phyloP scores from a whole-genome alignment of 2,329 filamentous ascomycete genomes.

The Tolypocladium cylindrosporum region DNA sequence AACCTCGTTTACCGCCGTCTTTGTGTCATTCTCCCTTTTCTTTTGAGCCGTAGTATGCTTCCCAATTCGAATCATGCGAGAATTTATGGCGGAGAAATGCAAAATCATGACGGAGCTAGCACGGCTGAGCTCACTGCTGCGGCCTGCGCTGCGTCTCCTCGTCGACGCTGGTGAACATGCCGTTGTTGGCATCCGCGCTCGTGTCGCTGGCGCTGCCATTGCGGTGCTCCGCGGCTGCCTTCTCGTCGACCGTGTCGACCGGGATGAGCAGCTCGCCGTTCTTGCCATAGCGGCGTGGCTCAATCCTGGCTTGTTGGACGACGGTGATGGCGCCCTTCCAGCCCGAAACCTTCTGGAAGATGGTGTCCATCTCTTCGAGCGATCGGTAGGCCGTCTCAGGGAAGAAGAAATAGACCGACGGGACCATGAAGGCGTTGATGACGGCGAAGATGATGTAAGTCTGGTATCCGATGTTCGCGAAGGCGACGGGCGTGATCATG shows the following conservation, averaged over 20 bases:
- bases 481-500: constrained; percentile 51
- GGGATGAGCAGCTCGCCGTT: constrained; percentile 46
- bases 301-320: constrained; percentile 28
- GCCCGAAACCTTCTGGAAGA: constrained; percentile 48
- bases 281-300: constrained; percentile 48
- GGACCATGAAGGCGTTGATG: constrained; percentile 52
- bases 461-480: constrained; percentile 45
- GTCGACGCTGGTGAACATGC: constrained; percentile 19
- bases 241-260: constrained; percentile 31
- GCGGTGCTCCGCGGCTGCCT: constrained; percentile 16
- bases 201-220: constrained; percentile 17
- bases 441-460: constrained; percentile 59
- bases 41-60: background rate
- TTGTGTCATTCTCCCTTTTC: background rate
- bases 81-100: background rate
- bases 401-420: constrained; percentile 50
- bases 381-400: constrained; percentile 55
- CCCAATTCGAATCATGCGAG: background rate
- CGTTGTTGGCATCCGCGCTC: constrained; percentile 9
- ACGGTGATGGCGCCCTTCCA: constrained; percentile 23
- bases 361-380: constrained; percentile 57
- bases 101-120: background rate
- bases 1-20: background rate
- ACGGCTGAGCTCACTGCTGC: constrained; percentile 3
- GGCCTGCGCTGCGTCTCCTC: constrained; percentile 21